Evolutionary conservation across 768 basidiomycete species (phyloP), one percentile per base, ranked within the genome.

Genomic region (Suillus subaureus): DNA sequence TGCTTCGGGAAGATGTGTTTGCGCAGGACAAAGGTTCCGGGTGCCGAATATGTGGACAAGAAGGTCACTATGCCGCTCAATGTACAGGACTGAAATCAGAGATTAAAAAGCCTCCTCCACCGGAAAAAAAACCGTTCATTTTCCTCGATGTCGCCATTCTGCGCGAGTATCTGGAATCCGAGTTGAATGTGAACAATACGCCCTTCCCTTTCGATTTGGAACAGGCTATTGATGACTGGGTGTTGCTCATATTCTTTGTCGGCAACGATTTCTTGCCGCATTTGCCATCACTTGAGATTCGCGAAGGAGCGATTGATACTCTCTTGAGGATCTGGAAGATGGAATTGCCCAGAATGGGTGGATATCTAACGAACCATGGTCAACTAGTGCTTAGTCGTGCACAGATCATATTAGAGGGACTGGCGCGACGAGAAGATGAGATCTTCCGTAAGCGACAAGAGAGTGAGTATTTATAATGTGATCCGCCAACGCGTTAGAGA

Each of bases 151-250:
- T 99, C 79, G 84, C 92, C 67, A 87, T 93, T 70, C 82, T 99
- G 70, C 92, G 97, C 79, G 97, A 99, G 81, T 99, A 99, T 82
- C 90, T 99, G 71, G 94, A 97, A 80, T 89, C 93, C 76, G 97
- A 99, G 77, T 90, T 99, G 69, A 89, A 94, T 79, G 84, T 97
- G 39, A 82, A 90, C n/a, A 80, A 86, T 66, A 78, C 85, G 21
- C 81, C 89, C 2, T 96, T 97, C 81, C 88, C 90, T 39, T 98
- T 97, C 85, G 88, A 92, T 72, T 84, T 98, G 77, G 97, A 99
- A 79, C 90, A 91, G 78, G 96, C 97, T 43, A 93, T 99, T 79
- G 97, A 99, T 85, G 97, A 99, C 78, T 99, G 97, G 97, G 94
- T 99, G 71, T 89, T 99, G 74, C 87, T 99, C 73, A 99, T 99